Evolutionary conservation across 2,329 filamentous ascomycete genomes (phyloP).

Genomic region (Arthrinium puccinioides): DNA sequence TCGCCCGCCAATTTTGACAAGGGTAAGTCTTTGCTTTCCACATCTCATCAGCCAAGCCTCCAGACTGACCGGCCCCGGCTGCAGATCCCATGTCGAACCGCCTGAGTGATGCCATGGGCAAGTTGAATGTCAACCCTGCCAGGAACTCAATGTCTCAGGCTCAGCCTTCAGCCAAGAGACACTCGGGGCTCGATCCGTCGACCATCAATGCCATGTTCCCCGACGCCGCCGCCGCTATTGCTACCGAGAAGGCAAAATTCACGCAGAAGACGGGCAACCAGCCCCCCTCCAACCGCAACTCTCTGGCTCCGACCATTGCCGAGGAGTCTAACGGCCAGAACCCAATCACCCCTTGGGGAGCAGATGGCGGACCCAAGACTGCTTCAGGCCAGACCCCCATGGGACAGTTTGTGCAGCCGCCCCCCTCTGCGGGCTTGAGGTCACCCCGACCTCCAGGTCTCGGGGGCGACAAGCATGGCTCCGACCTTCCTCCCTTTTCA

Average conservation of each 20-base stretch:
- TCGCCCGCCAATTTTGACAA: slow-evolving; percentile 97
- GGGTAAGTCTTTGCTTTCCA: slow-evolving; percentile 45
- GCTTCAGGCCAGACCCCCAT: slow-evolving; percentile 67
- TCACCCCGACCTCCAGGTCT: slow-evolving; percentile 70
- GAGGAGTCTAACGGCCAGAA: slow-evolving; percentile 56
- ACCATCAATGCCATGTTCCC: slow-evolving; percentile 99
- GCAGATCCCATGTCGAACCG: slow-evolving; percentile 95
- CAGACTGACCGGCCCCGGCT: slow-evolving; percentile 12
- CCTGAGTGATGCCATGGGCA: slow-evolving; percentile 92
- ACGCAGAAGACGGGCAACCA: slow-evolving; percentile 89
- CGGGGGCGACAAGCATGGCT: slow-evolving; percentile 56
- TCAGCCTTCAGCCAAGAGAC: slow-evolving; percentile 75
- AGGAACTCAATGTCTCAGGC: slow-evolving; percentile 80
- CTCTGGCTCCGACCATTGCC: slow-evolving; percentile 69
- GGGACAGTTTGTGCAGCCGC: slow-evolving; percentile 89
- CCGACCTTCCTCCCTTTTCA: slow-evolving; percentile 79
- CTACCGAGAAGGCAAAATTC: slow-evolving; percentile 95
- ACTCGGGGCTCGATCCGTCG: slow-evolving; percentile 86
- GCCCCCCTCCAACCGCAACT: slow-evolving; percentile 89
- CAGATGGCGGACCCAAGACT: slow-evolving; percentile 63
- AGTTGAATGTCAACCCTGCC: slow-evolving; percentile 79
- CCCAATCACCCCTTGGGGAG: slow-evolving; percentile 76
- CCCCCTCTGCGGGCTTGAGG: slow-evolving; percentile 66
- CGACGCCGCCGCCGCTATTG: slow-evolving; percentile 95
- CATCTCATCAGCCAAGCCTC: background rate